Percentiles rank a stretch among this genome's conserved stretches.
phyloP scores from a whole-genome alignment of 106 monocot genomes.

The Dendrobium nobile region DNA sequence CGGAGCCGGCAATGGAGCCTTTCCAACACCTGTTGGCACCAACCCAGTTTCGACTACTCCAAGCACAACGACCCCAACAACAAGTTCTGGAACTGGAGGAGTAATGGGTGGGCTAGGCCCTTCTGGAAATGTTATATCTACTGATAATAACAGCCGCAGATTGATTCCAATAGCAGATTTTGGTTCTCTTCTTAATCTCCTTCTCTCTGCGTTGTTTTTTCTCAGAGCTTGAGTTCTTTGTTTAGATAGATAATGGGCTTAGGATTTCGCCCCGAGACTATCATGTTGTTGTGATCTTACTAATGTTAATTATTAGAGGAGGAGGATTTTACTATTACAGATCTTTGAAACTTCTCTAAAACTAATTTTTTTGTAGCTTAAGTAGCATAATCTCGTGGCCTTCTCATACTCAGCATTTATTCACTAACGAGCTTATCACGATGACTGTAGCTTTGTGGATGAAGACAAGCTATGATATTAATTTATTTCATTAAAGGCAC shows the following conservation, averaged over 20 bases:
- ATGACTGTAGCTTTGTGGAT: background rate
- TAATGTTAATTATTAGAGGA: background rate
- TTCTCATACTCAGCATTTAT: too few species aligned
- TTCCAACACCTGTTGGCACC: conserved; percentile 10
- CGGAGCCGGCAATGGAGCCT: background rate
- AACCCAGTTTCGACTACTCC: conserved; percentile 9
- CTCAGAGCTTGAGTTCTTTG: background rate
- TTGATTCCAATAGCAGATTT: background rate
- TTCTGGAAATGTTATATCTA: conserved; percentile 21
- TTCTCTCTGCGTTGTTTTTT: background rate
- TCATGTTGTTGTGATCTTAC: too few species aligned
- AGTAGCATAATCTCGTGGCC: too few species aligned
- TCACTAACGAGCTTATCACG: too few species aligned
- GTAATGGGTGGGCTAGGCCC: conserved; percentile 27
- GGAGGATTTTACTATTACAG: background rate
- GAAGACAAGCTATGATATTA: too few species aligned
- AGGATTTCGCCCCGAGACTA: background rate
- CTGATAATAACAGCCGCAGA: conserved; percentile 15
- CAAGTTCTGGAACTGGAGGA: conserved; percentile 6
- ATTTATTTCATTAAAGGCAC: too few species aligned
- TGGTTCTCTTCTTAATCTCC: background rate
- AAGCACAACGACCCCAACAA: conserved; percentile 4
- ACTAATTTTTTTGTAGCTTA: background rate
- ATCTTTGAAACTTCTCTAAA: too few species aligned
- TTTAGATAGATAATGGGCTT: background rate